Percentiles rank a stretch among this genome's conserved stretches.
Evolutionary conservation across 441 rosid genomes (phyloP).

Genomic region (Gossypium aridum): DNA sequence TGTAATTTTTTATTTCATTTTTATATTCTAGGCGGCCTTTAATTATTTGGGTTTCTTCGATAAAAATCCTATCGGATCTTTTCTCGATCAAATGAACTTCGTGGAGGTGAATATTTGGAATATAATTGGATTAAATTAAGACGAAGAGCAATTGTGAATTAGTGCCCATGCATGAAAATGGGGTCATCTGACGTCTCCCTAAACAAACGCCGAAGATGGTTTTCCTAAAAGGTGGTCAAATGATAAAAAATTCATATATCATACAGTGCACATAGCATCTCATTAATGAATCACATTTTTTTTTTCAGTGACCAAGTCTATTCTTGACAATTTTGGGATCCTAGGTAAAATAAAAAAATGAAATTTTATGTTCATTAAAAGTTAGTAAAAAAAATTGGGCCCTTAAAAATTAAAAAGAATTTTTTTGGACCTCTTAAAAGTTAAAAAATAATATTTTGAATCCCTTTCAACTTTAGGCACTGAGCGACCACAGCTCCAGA

Average conservation of each 20-base stretch:
- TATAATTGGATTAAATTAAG: background rate
- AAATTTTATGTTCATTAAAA: too few species aligned
- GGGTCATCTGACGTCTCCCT: background rate
- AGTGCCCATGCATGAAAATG: constrained; percentile 10
- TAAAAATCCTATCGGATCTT: background rate
- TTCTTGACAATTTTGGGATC: too few species aligned
- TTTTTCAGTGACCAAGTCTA: too few species aligned
- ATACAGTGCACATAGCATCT: too few species aligned
- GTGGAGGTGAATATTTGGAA: background rate
- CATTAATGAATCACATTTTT: too few species aligned
- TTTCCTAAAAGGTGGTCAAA: background rate
- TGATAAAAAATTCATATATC: background rate
- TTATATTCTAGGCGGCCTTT: background rate
- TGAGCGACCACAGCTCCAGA: accelerated
- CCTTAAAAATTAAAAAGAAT: too few species aligned
- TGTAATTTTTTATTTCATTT: background rate
- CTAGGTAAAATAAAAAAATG: too few species aligned
- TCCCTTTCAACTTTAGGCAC: too few species aligned
- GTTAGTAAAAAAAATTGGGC: too few species aligned
- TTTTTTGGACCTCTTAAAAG: too few species aligned
- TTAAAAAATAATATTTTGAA: too few species aligned
- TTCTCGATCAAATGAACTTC: background rate
- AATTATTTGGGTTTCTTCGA: background rate
- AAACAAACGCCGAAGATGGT: background rate
- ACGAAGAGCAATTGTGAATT: background rate